Conservation (phyloP, 768 basidiomycete genomes). For the Russula brevipes region DNA sequence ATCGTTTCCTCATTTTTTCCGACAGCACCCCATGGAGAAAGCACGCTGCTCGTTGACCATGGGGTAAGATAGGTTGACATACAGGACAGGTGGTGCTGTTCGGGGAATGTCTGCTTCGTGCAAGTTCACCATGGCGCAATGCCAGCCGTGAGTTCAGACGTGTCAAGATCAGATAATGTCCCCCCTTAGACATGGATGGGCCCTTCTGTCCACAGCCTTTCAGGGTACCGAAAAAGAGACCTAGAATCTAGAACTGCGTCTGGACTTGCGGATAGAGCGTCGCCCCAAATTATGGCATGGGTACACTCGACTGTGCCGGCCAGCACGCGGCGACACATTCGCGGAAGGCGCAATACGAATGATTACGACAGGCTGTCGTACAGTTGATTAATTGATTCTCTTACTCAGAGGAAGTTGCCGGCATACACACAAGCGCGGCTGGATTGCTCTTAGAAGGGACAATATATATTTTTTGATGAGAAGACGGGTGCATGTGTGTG, state of each 20-base stretch:
- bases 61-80: background rate
- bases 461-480: background rate
- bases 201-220: background rate
- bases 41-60: background rate
- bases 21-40: background rate
- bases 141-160: background rate
- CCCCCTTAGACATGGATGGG: background rate
- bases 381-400: background rate
- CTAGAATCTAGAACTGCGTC: background rate
- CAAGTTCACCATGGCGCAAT: background rate
- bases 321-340: background rate
- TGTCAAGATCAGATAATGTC: conserved; percentile 12
- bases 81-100: background rate
- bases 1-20: background rate
- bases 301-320: background rate
- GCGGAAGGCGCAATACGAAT: background rate
- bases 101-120: background rate
- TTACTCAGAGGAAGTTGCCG: background rate
- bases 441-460: background rate
- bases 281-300: background rate
- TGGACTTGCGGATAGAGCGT: background rate
- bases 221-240: background rate
- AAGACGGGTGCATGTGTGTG: background rate
- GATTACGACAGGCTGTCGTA: background rate
- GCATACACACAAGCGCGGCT: background rate